A percentile compares a stretch with the other conserved stretches of the same genome.
These are phyloP conservation scores for Claviceps pazoutovae DNA, from an alignment of 2,329 filamentous ascomycete species.

Conservation along the genomic window DNA sequence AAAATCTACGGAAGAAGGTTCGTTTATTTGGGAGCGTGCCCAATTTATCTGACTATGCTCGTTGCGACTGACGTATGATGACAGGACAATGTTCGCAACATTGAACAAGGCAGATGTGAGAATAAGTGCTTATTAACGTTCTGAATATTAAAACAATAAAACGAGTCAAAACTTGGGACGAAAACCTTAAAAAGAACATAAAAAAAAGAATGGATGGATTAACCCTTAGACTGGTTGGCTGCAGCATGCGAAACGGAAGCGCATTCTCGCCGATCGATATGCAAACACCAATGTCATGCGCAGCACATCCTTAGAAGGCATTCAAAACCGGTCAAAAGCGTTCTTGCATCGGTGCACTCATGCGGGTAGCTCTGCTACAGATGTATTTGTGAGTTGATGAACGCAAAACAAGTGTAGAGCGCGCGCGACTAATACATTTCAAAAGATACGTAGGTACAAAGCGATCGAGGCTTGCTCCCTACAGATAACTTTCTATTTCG, in stretches of 20 bases:
- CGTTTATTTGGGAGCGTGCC: conserved; percentile 5
- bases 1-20: conserved; percentile 41
- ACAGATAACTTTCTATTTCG: neutral
- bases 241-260: conserved; percentile 49
- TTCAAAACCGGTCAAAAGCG: conserved; percentile 39
- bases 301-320: conserved; percentile 37
- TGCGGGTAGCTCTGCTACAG: conserved; percentile 18
- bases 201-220: neutral
- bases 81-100: conserved; percentile 46
- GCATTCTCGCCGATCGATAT: conserved; percentile 52
- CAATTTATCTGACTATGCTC: neutral
- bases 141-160: too few relatives aligned
- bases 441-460: conserved; percentile 4
- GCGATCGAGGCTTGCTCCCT: neutral
- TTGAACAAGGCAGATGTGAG: conserved; percentile 37
- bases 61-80: neutral
- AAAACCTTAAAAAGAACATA: neutral
- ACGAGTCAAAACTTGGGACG: neutral
- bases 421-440: neutral
- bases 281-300: conserved; percentile 54
- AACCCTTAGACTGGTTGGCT: neutral
- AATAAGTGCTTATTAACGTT: conserved; percentile 8
- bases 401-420: neutral
- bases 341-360: conserved; percentile 40
- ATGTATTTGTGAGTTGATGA: conserved; percentile 44